A percentile compares a stretch with the other conserved stretches of the same genome.
Conservation (phyloP, 768 basidiomycete species). For the Russula emetica region DNA sequence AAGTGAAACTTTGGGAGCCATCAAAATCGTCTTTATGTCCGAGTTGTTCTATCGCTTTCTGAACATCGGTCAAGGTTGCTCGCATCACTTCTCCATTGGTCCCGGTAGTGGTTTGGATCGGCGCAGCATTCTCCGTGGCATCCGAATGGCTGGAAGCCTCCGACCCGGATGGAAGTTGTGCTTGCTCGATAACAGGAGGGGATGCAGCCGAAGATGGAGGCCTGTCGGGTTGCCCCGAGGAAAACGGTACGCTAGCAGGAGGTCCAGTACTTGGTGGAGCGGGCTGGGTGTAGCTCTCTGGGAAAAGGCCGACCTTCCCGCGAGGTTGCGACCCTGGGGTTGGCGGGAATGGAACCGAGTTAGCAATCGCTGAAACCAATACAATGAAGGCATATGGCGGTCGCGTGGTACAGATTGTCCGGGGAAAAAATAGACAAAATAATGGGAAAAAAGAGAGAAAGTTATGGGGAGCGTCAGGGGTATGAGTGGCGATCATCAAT, state of each 20-base stretch:
- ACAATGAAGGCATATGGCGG: slow-evolving; percentile 21
- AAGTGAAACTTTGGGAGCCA: slow-evolving; percentile 69
- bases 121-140: slow-evolving; percentile 1
- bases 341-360: slow-evolving; percentile 11
- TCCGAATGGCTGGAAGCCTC: slow-evolving; percentile 38
- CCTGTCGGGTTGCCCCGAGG: neutral
- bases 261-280: slow-evolving; percentile 28
- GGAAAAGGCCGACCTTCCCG: slow-evolving; percentile 90
- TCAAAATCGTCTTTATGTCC: slow-evolving; percentile 52
- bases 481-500: neutral
- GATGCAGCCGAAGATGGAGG: neutral
- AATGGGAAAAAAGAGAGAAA: neutral
- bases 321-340: slow-evolving; percentile 68
- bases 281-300: slow-evolving; percentile 70
- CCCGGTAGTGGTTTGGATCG: neutral
- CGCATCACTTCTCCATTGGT: slow-evolving; percentile 62
- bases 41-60: slow-evolving; percentile 85
- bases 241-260: slow-evolving; percentile 2
- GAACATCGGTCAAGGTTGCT: slow-evolving; percentile 85
- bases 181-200: neutral
- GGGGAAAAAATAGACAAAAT: neutral
- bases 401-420: neutral
- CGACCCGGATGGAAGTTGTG: slow-evolving; percentile 42
- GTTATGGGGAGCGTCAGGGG: neutral
- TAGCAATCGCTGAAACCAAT: slow-evolving; percentile 22